A percentile compares a stretch with the other conserved stretches of the same genome.
Conservation (phyloP, 2,329 filamentous ascomycete genomes). For the Fusarium sp. region DNA sequence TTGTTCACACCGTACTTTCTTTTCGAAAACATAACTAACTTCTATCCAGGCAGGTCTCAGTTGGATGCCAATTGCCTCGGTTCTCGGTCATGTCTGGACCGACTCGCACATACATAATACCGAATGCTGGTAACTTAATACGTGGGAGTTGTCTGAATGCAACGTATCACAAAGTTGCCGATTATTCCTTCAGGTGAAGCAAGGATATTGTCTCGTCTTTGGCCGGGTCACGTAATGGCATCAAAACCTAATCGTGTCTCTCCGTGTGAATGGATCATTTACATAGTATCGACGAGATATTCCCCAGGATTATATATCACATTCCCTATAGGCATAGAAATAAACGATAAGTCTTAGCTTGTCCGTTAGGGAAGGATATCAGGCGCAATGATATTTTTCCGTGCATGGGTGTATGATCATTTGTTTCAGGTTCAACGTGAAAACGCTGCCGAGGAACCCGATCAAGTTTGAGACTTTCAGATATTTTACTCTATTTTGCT, state of each 20-base stretch:
- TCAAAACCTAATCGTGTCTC: neutral
- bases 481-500: neutral
- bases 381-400: conserved; percentile 19
- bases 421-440: conserved; percentile 42
- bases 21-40: neutral
- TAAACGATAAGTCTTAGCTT: conserved; percentile 3
- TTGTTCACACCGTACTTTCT: neutral
- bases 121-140: conserved; percentile 12
- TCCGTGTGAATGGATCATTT: neutral
- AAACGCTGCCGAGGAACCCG: conserved; percentile 9
- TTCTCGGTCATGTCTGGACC: neutral
- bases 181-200: neutral
- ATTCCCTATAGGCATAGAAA: conserved; percentile 1
- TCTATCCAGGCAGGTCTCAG: neutral
- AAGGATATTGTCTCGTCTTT: neutral
- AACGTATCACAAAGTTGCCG: neutral
- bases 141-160: neutral
- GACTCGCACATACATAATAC: conserved; percentile 1
- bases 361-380: conserved; percentile 4
- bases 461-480: neutral
- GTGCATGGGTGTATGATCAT: conserved; percentile 17
- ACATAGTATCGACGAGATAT: conserved; percentile 21
- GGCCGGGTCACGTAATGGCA: neutral
- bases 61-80: neutral
- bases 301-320: conserved; percentile 13